Evolutionary conservation across 345 rosid species (phyloP), one percentile per base, ranked within the genome.

Genomic region (Citrus unshiu): DNA sequence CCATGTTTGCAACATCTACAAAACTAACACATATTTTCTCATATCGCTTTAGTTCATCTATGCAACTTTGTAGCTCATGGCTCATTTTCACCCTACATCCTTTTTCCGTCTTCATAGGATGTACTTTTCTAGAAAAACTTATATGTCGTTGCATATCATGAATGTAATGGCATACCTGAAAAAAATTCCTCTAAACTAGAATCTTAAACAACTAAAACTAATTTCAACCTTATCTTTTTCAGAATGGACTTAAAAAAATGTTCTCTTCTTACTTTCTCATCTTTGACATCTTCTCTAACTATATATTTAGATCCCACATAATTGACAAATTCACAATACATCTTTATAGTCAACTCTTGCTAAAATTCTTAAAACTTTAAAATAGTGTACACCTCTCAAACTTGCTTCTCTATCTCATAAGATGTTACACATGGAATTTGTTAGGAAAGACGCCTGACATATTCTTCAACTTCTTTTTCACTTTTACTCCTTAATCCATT

Each of bases 391-490:
- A n/a, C 4, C 0, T 8, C 13, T 59, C 24, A 5, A 22, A 24
- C 63, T 59, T 59, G 29, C 5, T 24, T 59, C 63, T 0, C 30
- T 1, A 59, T 59, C 29, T 59, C 27, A n/a, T 59, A 59, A 22
- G 27, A 24, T 22, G 27, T n/a, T 59, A 59, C 29, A 59, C 29
- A 8, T 8, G 29, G 0, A 0, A n/a, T 7, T 59, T 59, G 29
- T 24, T 59, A 1, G 1, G 12, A 59, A 59, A 69, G 74, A 25
- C 78, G 78, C 71, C 67, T 85, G 24, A 58, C 14, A 77, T 85
- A 82, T 1, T 83, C 86, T 35, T 78, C n/a, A 6, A 66, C 2
- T 73, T 76, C 81, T 87, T 74, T 57, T 75, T 84, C 10, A 43
- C 49, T 22, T 54, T 83, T 24, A 56, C 75, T 73, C 57, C 77